Percentiles rank a stretch among this genome's conserved stretches.
These are phyloP conservation scores for Coniferiporia weirii DNA, from an alignment of 1,284 basidiomycete species.

Conservation along the genomic window DNA sequence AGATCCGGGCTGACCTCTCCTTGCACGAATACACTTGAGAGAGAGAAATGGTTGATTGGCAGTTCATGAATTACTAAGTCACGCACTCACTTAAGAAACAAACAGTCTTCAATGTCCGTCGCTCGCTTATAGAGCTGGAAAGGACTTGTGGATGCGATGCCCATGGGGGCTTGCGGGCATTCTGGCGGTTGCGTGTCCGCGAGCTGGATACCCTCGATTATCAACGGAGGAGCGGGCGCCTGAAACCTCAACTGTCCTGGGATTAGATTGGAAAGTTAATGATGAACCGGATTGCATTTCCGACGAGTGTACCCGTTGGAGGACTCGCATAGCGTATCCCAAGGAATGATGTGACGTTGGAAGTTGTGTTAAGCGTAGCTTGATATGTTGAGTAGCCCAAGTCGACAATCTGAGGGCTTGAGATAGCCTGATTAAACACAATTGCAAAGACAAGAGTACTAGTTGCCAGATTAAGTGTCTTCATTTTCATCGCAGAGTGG, in stretches of 20 bases:
- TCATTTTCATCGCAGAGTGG: neutral
- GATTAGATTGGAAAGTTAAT: neutral
- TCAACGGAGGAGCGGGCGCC: slow-evolving; percentile 28
- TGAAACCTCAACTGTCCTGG: slow-evolving; percentile 32
- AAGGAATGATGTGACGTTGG: slow-evolving; percentile 26
- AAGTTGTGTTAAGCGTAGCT: slow-evolving; percentile 24
- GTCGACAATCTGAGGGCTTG: slow-evolving; percentile 22
- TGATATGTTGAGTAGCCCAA: slow-evolving; percentile 31
- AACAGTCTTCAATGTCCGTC: slow-evolving; percentile 27
- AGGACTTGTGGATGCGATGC: slow-evolving; percentile 7
- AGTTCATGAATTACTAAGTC: neutral
- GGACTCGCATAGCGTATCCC: slow-evolving; percentile 31
- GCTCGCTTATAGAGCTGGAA: neutral
- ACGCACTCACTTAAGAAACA: slow-evolving; percentile 27
- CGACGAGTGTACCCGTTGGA: slow-evolving; percentile 19
- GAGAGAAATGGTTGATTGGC: neutral
- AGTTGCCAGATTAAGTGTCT: neutral
- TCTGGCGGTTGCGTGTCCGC: neutral
- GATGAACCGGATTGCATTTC: neutral
- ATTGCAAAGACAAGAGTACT: neutral
- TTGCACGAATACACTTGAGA: slow-evolving; percentile 27
- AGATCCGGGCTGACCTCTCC: slow-evolving; percentile 19
- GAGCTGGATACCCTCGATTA: slow-evolving; percentile 3
- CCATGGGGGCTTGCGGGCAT: neutral
- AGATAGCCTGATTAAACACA: neutral